These are phyloP conservation scores for Sphaerostilbella broomeana DNA, from an alignment of 2,329 filamentous ascomycete species.

Conservation along the genomic window DNA sequence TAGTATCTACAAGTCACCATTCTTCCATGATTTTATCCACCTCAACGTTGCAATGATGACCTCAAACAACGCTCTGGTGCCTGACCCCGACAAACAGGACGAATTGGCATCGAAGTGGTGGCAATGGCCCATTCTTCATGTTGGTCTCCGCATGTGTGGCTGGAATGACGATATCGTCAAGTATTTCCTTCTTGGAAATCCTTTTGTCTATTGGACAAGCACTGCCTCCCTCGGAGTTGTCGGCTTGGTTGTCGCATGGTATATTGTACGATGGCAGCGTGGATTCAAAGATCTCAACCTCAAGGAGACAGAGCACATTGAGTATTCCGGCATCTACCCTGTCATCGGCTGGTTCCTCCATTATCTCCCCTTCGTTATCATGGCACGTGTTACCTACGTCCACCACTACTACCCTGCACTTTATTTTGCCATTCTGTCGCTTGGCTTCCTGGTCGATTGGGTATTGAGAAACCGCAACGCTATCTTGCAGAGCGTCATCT, in stretches of 20 bases:
- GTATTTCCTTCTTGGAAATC: constrained; percentile 97
- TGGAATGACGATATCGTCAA: constrained; percentile 96
- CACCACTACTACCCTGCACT: constrained; percentile 98
- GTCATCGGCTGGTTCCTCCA: constrained; percentile 92
- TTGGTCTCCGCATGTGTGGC: constrained; percentile 95
- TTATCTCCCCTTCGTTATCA: constrained; percentile 90
- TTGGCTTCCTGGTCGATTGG: constrained; percentile 88
- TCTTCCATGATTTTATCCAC: constrained; percentile 95
- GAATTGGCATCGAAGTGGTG: constrained; percentile 94
- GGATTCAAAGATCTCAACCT: constrained; percentile 78
- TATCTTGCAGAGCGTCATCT: constrained; percentile 60
- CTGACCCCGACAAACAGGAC: constrained; percentile 97
- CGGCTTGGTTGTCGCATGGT: constrained; percentile 69
- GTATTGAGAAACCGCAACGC: constrained; percentile 60
- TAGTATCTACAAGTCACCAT: constrained; percentile 90
- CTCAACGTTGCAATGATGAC: constrained; percentile 99
- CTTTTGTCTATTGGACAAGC: constrained; percentile 90
- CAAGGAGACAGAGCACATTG: constrained; percentile 83
- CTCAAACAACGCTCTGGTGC: constrained; percentile 95
- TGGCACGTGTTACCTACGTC: constrained; percentile 98
- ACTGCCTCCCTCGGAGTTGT: constrained; percentile 73
- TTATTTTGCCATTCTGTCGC: constrained; percentile 88
- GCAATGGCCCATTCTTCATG: constrained; percentile 96
- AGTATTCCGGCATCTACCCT: constrained; percentile 89
- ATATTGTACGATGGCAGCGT: constrained; percentile 90